Conservation (phyloP, 352 stramenopile species). For the Pythium pyrilobum region DNA sequence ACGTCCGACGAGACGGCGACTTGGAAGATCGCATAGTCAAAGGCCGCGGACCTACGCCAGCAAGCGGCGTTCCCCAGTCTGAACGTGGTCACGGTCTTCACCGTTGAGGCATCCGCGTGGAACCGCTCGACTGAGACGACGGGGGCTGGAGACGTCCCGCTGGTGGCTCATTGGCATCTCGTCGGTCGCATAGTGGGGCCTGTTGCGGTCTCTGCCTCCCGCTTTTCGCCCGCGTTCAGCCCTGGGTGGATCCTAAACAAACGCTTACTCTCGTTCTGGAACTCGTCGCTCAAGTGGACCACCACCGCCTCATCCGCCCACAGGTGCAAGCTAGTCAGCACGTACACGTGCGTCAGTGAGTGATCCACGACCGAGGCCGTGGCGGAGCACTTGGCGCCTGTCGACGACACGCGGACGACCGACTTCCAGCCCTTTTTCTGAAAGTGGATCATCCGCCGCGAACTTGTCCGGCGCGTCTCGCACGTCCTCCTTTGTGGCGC, state of each 20-base stretch:
- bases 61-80: constrained; percentile 17
- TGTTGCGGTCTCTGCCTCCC: not conserved
- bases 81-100: constrained; percentile 17
- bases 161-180: too few species aligned
- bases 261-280: constrained; percentile 21
- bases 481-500: too few species aligned
- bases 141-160: not conserved
- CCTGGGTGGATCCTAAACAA: constrained; percentile 14
- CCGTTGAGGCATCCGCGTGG: not conserved
- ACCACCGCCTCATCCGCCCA: constrained; percentile 15
- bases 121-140: not conserved
- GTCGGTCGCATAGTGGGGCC: too few species aligned
- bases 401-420: constrained; percentile 22
- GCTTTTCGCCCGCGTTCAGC: constrained; percentile 19
- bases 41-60: constrained; percentile 23
- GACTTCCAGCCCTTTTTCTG: constrained; percentile 27
- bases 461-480: constrained; percentile 14
- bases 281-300: constrained; percentile 22
- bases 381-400: constrained; percentile 10
- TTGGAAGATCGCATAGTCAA: constrained; percentile 34
- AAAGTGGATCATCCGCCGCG: constrained; percentile 16
- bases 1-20: constrained; percentile 17
- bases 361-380: constrained; percentile 27
- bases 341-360: constrained; percentile 23
- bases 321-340: constrained; percentile 31